phyloP scores from a whole-genome alignment of 768 basidiomycete genomes.

The Boletus subcaerulescens region DNA sequence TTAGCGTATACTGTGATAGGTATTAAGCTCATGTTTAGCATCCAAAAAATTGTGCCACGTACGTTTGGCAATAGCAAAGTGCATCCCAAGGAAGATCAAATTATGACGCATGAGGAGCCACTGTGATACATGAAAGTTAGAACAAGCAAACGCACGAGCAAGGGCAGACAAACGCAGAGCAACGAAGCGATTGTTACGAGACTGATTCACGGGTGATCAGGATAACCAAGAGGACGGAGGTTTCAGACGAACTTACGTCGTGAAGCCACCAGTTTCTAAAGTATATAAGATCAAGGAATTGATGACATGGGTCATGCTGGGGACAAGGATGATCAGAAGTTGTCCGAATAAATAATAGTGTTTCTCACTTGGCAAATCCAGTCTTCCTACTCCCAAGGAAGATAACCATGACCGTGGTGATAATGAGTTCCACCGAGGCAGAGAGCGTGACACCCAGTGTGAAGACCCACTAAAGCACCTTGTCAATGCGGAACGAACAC shows the following conservation, averaged over 20 bases:
- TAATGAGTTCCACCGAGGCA: slow-evolving; percentile 34
- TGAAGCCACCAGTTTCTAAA: slow-evolving; percentile 50
- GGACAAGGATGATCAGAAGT: not conserved
- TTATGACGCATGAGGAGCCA: slow-evolving; percentile 36
- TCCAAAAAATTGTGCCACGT: not conserved
- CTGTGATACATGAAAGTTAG: slow-evolving; percentile 7
- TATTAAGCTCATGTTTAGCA: not conserved
- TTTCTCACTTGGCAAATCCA: slow-evolving; percentile 27
- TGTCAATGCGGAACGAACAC: not conserved
- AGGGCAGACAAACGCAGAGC: slow-evolving; percentile 26
- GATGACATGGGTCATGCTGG: slow-evolving; percentile 47
- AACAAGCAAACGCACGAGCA: not conserved
- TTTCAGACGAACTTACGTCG: slow-evolving; percentile 30
- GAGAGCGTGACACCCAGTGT: slow-evolving; percentile 31
- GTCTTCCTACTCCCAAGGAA: slow-evolving; percentile 33
- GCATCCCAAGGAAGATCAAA: slow-evolving; percentile 35
- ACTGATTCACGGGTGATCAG: slow-evolving; percentile 11
- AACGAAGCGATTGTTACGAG: slow-evolving; percentile 33
- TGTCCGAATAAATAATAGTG: not conserved
- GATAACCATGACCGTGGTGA: slow-evolving; percentile 29
- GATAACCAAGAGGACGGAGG: not conserved
- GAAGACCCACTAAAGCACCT: slow-evolving; percentile 28
- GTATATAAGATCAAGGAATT: slow-evolving; percentile 51
- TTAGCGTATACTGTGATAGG: slow-evolving; percentile 29
- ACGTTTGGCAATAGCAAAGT: slow-evolving; percentile 35